A percentile compares a stretch with the other conserved stretches of the same genome.
Conservation (phyloP, 352 stramenopile species). For the Halophytophthora polymorphica region DNA sequence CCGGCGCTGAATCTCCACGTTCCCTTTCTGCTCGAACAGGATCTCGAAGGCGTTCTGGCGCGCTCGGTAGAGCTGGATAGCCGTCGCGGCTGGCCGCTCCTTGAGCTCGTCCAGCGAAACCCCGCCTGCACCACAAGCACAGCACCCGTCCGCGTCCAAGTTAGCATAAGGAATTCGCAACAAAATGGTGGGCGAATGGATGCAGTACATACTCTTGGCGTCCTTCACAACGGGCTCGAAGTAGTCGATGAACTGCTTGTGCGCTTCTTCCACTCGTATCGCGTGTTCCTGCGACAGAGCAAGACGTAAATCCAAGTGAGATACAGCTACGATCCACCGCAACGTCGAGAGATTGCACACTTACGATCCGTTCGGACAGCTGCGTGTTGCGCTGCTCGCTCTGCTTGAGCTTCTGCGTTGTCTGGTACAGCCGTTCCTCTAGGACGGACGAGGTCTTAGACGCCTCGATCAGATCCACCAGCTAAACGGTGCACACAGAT, state of each 20-base stretch:
- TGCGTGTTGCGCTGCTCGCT: conserved; percentile 52
- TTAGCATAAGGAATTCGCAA: conserved; percentile 4
- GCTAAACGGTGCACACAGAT: conserved; percentile 17
- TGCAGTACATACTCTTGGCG: conserved; percentile 28
- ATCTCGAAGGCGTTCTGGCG: conserved; percentile 63
- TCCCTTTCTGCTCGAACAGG: conserved; percentile 53
- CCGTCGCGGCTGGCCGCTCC: conserved; percentile 35
- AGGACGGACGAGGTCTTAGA: conserved; percentile 57
- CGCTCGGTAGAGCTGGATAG: conserved; percentile 51
- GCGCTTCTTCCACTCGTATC: conserved; percentile 34
- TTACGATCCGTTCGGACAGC: conserved; percentile 48
- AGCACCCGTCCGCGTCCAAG: background rate
- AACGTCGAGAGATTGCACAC: conserved; percentile 5
- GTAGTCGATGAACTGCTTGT: conserved; percentile 46
- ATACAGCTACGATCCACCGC: background rate
- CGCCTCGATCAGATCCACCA: conserved; percentile 65
- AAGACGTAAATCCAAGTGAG: conserved; percentile 5
- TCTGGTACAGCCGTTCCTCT: conserved; percentile 61
- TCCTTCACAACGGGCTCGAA: conserved; percentile 50
- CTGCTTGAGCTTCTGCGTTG: conserved; percentile 43
- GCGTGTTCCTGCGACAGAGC: conserved; percentile 30
- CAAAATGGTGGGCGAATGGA: background rate
- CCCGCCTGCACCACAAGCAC: conserved; percentile 17
- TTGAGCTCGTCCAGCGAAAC: conserved; percentile 43
- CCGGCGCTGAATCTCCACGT: conserved; percentile 42